Evolutionary conservation across 2,329 filamentous ascomycete genomes (phyloP), one percentile per base, ranked within the genome.

Genomic region (Aspergillus fructus): DNA sequence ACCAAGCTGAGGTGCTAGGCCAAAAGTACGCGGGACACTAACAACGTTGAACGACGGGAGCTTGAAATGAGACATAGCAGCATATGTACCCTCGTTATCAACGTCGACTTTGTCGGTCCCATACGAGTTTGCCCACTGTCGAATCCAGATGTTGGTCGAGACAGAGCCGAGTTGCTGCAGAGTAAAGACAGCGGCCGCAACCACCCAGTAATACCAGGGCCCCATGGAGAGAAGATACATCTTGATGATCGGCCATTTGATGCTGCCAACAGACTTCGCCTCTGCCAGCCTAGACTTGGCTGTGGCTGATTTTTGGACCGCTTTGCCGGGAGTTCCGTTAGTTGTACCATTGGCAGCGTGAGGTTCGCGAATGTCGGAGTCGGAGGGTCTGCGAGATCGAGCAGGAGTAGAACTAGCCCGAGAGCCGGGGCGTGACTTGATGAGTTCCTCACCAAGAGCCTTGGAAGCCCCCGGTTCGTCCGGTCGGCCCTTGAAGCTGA

Each of bases 81-180:
- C 79, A 76, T 63, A 83, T 57, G 43, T 75, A 68, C 62, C 67
- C 21, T 72, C 71, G 55, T 72, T 67, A 47, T 73, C 71, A 21
- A 59, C 27, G 5, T 60, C 59, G 24, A 53, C 70, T 56, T 73
- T 74, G 49, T 81, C 81, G 59, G 68, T 76, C 56, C 82, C 83
- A 71, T 97, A 97, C 59, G 94, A 89, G 71, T 97, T 96, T 15
- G 93, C 89, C 94, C 94, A 99, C 71, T 93, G 82, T 65, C 91
- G 85, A 67, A 99, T 96, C 94, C 94, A 99, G 50, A 97, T 77
- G 67, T 94, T 97, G 37, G 92, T 96, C 0, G 89, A 91, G 2
- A 97, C 89, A 23, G 89, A 89, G 4, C 89, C 89, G 34, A 96
- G 73, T 71, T 99, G 94, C 71, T 97, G 93, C 45, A 89, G 78